Evolutionary conservation across 305 asterid species (phyloP), one percentile per base, ranked within the genome.

Genomic region (Ruellia speciosa): DNA sequence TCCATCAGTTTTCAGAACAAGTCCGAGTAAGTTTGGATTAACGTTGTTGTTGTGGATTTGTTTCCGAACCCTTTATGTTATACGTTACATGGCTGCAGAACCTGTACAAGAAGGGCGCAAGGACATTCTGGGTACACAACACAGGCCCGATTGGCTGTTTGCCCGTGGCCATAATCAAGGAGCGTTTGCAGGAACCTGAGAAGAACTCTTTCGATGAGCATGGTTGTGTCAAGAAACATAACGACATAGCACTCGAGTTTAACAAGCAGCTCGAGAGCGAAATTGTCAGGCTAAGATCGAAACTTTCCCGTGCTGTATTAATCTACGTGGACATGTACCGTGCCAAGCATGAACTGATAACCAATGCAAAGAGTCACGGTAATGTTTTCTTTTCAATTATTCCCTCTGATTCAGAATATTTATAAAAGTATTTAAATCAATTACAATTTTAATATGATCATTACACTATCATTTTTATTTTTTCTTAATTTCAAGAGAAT

Each of bases 141-240:
- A 74, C 83, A 5, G 87, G 92, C 18, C 92, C 88, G 4, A 72
- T 81, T 14, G 87, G 92, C 10, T 83, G 92, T 49, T 40, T 76
- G 40, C 69, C 81, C 0, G 34, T 59, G 34, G n/a, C 64, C 1
- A 49, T 57, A 7, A 31, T 20, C 3, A 69, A 72, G 50, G 75
- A 71, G n/a, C 48, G 48, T n/a, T 54, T 76, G 46, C 83, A 80
- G 0, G 59, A 0, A 33, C 59, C 70, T 24, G 31, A 24, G 31
- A 24, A 24, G 31, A 24, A 24, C 31, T 4, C 31, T 24, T 4
- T 24, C 4, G 92, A 78, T 14, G 72, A 80, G 18, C 46, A 63
- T 43, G 88, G 92, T 0, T 83, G 92, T 54, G 66, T 81, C 11
- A 72, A 75, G 59, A 15, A 5, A 54, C 84, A 78, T 54, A 83